A percentile compares a stretch with the other conserved stretches of the same genome.
These are phyloP conservation scores for Malus domestica DNA, from an alignment of 306 rosid species.

Conservation along the genomic window DNA sequence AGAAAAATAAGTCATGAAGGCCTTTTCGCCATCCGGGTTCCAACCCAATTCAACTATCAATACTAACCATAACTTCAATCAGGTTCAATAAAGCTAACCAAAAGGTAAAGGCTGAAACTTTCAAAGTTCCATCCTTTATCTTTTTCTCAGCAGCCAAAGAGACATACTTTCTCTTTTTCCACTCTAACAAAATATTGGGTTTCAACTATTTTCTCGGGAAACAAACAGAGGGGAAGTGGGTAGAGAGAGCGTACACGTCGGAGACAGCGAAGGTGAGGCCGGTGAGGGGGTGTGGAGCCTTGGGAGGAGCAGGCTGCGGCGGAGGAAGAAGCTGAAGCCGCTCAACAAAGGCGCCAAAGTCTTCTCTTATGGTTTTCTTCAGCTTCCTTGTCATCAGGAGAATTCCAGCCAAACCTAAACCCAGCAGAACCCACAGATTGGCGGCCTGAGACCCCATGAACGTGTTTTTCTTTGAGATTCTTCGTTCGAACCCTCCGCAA, in stretches of 20 bases:
- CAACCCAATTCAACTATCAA: not conserved
- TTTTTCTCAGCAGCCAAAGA: not conserved
- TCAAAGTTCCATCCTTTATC: not conserved
- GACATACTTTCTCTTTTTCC: not conserved
- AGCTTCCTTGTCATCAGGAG: constrained; percentile 58
- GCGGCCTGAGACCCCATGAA: constrained; percentile 68
- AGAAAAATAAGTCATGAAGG: not conserved
- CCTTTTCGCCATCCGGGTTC: not conserved
- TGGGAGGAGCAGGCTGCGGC: constrained; percentile 93
- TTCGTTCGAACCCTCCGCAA: not conserved
- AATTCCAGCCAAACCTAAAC: constrained; percentile 86
- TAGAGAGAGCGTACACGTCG: constrained; percentile 51
- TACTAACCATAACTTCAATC: not conserved
- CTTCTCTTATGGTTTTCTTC: constrained; percentile 51
- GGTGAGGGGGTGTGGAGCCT: constrained; percentile 92
- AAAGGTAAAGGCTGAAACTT: not conserved
- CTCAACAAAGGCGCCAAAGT: constrained; percentile 76
- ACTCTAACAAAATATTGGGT: not conserved
- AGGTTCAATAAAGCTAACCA: not conserved
- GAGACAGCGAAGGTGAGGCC: constrained; percentile 77
- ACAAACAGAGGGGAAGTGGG: not conserved
- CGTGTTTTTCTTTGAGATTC: not conserved
- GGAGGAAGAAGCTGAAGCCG: constrained; percentile 79
- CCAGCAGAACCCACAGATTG: constrained; percentile 75
- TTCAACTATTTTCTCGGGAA: not conserved